A percentile compares a stretch with the other conserved stretches of the same genome.
Conservation (phyloP, 2,329 filamentous ascomycete species). For the Cytospora chrysosperma region DNA sequence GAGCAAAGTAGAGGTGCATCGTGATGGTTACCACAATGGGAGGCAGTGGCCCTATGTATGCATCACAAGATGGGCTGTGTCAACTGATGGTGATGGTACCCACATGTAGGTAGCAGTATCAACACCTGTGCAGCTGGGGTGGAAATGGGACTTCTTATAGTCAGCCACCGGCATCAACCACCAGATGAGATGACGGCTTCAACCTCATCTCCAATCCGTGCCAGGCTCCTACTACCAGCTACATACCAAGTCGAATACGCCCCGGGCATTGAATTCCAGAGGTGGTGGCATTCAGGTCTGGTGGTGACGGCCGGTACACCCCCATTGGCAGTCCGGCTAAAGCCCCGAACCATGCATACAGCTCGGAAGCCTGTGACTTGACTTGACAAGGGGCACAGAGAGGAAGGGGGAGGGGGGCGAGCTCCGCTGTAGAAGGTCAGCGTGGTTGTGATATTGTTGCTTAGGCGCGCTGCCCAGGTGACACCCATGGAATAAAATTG, state of each 20-base stretch:
- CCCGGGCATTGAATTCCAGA: not conserved
- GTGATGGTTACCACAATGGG: not conserved
- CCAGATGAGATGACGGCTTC: not conserved
- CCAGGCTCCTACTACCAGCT: not conserved
- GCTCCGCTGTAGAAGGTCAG: too few relatives aligned
- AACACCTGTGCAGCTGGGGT: not conserved
- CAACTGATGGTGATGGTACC: not conserved
- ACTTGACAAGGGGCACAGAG: too few relatives aligned
- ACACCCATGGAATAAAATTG: too few relatives aligned
- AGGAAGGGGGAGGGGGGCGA: too few relatives aligned
- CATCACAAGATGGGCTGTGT: not conserved
- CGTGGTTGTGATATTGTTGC: too few relatives aligned
- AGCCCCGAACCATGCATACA: not conserved
- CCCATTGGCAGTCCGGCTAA: not conserved
- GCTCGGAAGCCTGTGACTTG: too few relatives aligned
- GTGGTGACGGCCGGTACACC: not conserved
- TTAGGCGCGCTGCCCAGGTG: too few relatives aligned
- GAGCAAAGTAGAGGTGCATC: not conserved
- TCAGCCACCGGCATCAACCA: too few relatives aligned
- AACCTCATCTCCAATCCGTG: not conserved
- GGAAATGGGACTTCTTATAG: not conserved
- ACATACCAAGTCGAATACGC: not conserved
- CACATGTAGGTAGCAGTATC: too few relatives aligned
- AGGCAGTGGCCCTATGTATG: not conserved
- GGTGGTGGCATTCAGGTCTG: not conserved